These are phyloP conservation scores for Umbilicus rupestris DNA, from an alignment of 164 flowering plant species.

Conservation along the genomic window DNA sequence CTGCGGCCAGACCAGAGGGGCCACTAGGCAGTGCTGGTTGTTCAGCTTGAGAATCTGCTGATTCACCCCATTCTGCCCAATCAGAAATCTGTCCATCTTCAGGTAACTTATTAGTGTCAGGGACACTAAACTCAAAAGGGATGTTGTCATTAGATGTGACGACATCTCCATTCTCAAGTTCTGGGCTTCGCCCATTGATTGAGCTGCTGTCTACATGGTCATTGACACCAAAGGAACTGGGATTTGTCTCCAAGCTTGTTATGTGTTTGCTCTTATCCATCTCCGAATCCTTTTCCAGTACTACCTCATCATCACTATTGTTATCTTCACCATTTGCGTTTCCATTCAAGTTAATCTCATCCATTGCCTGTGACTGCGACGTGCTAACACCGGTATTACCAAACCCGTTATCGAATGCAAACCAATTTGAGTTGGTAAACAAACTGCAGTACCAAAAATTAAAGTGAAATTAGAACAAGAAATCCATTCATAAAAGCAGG, in stretches of 20 bases:
- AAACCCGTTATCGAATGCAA: constrained; percentile 72
- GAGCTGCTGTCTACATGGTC: constrained; percentile 16
- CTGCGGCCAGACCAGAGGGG: constrained; percentile 18
- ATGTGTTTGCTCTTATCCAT: constrained; percentile 31
- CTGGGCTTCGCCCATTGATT: constrained; percentile 17
- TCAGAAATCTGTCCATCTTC: constrained; percentile 55
- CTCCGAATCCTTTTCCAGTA: constrained; percentile 77
- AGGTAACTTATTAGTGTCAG: constrained; percentile 29
- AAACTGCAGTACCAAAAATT: constrained; percentile 34
- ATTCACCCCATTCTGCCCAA: constrained; percentile 72
- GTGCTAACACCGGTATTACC: constrained; percentile 36
- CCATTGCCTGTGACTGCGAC: constrained; percentile 44
- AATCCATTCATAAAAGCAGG: too few species aligned
- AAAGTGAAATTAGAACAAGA: too few species aligned
- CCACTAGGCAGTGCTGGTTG: constrained; percentile 40
- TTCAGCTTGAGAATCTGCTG: constrained; percentile 47
- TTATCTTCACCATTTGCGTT: constrained; percentile 46
- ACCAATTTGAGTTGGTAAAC: constrained; percentile 98
- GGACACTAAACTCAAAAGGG: constrained; percentile 35
- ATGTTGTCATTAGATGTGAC: constrained; percentile 27
- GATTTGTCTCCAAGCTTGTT: constrained; percentile 18
- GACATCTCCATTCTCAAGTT: constrained; percentile 16
- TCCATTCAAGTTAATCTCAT: constrained; percentile 59
- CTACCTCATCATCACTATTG: constrained; percentile 84
- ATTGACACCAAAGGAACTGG: constrained; percentile 25